These are phyloP conservation scores for Pseudogymnoascus sp. DNA, from an alignment of 2,329 filamentous ascomycete species.

Conservation along the genomic window DNA sequence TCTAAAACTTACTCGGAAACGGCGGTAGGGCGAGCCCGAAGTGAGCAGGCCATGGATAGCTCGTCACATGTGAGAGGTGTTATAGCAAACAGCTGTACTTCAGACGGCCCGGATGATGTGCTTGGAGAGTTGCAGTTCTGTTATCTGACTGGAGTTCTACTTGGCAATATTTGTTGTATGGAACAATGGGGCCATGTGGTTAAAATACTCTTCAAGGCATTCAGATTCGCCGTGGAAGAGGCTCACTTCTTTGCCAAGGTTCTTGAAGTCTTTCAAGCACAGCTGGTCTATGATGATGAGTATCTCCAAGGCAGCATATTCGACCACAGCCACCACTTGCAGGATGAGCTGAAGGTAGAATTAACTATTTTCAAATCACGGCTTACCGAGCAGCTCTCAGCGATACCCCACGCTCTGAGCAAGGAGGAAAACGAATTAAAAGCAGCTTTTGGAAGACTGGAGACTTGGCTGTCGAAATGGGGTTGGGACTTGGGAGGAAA, in stretches of 20 bases:
- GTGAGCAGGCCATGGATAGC: constrained; percentile 41
- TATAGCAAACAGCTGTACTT: constrained; percentile 29
- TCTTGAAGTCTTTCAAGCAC: constrained; percentile 44
- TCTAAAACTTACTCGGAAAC: constrained; percentile 36
- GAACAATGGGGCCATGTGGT: constrained; percentile 56
- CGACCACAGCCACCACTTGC: constrained; percentile 26
- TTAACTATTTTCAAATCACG: constrained; percentile 49
- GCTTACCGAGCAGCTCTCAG: constrained; percentile 40
- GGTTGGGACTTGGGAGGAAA: constrained; percentile 50
- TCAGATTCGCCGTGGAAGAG: constrained; percentile 35
- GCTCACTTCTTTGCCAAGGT: constrained; percentile 42
- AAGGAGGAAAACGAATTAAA: constrained; percentile 38
- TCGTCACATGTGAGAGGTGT: constrained; percentile 40
- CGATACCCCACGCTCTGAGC: constrained; percentile 29
- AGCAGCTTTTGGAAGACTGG: constrained; percentile 42
- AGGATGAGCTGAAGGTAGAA: constrained; percentile 36
- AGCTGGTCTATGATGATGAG: constrained; percentile 46
- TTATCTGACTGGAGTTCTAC: constrained; percentile 49
- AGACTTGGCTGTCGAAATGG: constrained; percentile 39
- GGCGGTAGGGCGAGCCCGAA: constrained; percentile 30
- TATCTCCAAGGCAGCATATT: constrained; percentile 37
- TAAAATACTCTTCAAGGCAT: constrained; percentile 44
- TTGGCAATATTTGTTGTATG: constrained; percentile 51
- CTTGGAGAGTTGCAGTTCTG: constrained; percentile 55
- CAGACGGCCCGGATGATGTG: constrained; percentile 37